These are phyloP conservation scores for Aspergillus fischeri DNA, from an alignment of 2,329 filamentous ascomycete genomes.

Conservation along the genomic window DNA sequence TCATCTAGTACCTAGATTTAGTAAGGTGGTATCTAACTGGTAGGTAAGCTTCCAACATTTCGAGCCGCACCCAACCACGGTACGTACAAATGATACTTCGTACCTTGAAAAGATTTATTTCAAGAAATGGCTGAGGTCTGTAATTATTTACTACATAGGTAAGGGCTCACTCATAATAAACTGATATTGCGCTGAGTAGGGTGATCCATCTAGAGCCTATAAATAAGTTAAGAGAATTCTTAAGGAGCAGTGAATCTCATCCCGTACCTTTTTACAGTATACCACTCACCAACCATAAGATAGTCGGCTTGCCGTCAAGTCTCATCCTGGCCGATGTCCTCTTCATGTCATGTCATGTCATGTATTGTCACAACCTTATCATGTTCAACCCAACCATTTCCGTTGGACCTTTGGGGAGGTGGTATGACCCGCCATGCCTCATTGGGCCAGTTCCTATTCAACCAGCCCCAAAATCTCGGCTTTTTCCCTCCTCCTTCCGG, in stretches of 20 bases:
- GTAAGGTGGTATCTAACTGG: too few species aligned
- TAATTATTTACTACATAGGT: background rate
- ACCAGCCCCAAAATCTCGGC: constrained; percentile 22
- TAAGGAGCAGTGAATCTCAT: background rate
- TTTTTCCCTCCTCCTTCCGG: constrained; percentile 12
- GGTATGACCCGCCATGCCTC: constrained; percentile 27
- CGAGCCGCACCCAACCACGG: background rate
- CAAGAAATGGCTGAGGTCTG: background rate
- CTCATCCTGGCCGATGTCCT: background rate
- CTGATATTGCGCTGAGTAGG: background rate
- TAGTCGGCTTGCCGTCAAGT: background rate
- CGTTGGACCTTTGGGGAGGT: constrained; percentile 29
- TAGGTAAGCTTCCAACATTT: too few species aligned
- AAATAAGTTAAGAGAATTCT: background rate
- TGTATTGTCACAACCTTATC: constrained; percentile 15
- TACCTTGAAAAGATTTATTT: background rate
- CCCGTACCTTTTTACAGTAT: too few species aligned
- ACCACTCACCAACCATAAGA: background rate
- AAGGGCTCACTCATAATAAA: background rate
- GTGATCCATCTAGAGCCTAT: background rate
- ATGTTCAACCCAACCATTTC: constrained; percentile 33
- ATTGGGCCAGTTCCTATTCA: constrained; percentile 30
- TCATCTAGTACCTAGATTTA: too few species aligned
- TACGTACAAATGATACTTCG: background rate
- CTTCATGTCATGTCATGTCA: background rate